phyloP scores from a whole-genome alignment of 192 early-diverging fungal genomes.

The Thamnidium elegans region DNA sequence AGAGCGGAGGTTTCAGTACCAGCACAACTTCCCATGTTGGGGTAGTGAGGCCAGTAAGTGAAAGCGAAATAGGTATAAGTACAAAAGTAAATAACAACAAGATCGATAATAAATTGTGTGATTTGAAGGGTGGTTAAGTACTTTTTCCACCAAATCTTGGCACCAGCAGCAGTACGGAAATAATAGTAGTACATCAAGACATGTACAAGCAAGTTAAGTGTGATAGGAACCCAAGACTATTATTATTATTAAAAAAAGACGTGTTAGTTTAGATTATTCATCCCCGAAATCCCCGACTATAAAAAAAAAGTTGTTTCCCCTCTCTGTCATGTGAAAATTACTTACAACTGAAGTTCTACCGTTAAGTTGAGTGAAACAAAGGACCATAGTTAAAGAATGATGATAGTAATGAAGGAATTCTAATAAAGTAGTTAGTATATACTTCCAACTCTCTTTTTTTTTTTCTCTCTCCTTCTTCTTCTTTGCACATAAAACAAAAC shows the following conservation, averaged over 20 bases:
- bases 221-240: constrained; percentile 74
- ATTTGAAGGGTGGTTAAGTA: constrained; percentile 91
- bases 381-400: constrained; percentile 85
- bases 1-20: constrained; percentile 77
- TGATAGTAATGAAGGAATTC: constrained; percentile 94
- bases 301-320: neutral
- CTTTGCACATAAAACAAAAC: too few species aligned
- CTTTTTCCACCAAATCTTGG: constrained; percentile 91
- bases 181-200: constrained; percentile 94
- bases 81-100: constrained; percentile 82
- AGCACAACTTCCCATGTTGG: constrained; percentile 65
- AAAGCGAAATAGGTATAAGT: constrained; percentile 79
- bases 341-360: constrained; percentile 74
- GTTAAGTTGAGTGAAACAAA: constrained; percentile 80
- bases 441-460: too few species aligned
- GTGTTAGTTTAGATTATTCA: constrained; percentile 1
- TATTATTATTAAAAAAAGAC: neutral
- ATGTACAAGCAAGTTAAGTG: constrained; percentile 84
- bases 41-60: constrained; percentile 59
- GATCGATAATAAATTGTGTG: constrained; percentile 84
- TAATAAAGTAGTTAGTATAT: constrained; percentile 18
- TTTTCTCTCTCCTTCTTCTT: too few species aligned
- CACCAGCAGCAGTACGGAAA: constrained; percentile 72
- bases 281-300: neutral
- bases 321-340: constrained; percentile 9